Base-by-base conservation (phyloP, 192 early-diverging fungal genomes). In the Podila epicladia region DNA sequence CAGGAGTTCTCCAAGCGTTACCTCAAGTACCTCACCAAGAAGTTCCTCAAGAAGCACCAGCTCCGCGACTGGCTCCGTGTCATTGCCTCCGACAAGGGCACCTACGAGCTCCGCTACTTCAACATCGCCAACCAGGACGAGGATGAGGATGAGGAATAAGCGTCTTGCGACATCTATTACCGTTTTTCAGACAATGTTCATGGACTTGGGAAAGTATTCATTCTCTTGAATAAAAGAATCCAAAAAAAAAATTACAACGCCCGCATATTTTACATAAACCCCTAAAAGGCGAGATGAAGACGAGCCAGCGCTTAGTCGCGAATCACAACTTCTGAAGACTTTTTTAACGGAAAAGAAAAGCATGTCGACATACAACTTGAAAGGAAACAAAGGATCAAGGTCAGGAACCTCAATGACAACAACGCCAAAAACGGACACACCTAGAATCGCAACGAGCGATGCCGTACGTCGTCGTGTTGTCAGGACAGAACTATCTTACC, bases 21-120 rank as follows among this genome's bases (percentile, higher is more conserved):
- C 94, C 86, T 98, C 87, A 99, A 99, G 94, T 99, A 99, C 94
- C 93, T 99, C 65, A 95, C 98, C 89, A 99, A 99, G 94, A 97
- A 97, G 92, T 99, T 96, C 94, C 90, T 99, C 88, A 99, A 99
- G 95, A 97, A 99, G 95, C 89, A 98, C 92, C 91, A 93, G 85
- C 93, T 99, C 88, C 93, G 95, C 84, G 98, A 99, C 90, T 98
- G 93, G 93, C 89, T 99, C 83, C 97, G 98, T 87, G 98, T 98
- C 83, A 89, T 98, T 85, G 88, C 95, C 82, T 86, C 89, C 74
- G 83, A 86, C 91, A 96, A 96, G 93, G 84, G 87, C 71, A 89
- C 95, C 72, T 99, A 97, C 91, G 92, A 96, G 89, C 93, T 99
- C 87, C 89, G 92, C 72, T 99, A 98, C 94, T 98, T 93, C 90